A percentile compares a stretch with the other conserved stretches of the same genome.
Evolutionary conservation across 2,329 filamentous ascomycete species (phyloP).

Genomic region (Aureobasidium sp.): DNA sequence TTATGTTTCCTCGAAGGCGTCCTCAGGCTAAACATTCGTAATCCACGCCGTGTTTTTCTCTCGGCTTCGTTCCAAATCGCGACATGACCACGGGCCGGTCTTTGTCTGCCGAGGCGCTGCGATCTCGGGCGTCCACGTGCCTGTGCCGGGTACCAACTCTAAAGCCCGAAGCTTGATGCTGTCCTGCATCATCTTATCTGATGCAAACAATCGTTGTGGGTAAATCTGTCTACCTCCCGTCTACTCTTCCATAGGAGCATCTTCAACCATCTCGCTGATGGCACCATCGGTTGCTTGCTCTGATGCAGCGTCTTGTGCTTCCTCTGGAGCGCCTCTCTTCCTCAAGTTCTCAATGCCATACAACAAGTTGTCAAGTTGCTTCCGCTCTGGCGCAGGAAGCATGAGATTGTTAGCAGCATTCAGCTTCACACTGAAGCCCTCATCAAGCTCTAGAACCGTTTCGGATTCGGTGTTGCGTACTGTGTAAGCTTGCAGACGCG

Average conservation of each 20-base stretch:
- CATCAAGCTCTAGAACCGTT: background rate
- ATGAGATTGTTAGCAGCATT: conserved; percentile 14
- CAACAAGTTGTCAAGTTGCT: conserved; percentile 35
- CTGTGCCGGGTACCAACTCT: background rate
- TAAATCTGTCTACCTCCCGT: background rate
- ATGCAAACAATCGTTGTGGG: background rate
- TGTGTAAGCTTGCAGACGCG: conserved; percentile 1
- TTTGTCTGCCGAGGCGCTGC: background rate
- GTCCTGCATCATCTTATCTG: background rate
- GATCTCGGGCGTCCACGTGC: background rate
- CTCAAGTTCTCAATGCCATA: conserved; percentile 42
- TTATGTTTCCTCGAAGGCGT: background rate
- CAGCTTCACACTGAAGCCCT: conserved; percentile 12
- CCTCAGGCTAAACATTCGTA: background rate
- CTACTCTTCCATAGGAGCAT: background rate
- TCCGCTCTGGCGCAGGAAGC: conserved; percentile 24
- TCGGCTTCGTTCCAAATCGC: background rate
- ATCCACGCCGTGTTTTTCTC: conserved; percentile 3
- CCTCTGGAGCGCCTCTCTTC: conserved; percentile 31
- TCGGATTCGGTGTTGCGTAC: background rate
- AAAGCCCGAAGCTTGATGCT: background rate
- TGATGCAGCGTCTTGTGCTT: conserved; percentile 5
- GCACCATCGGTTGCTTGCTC: background rate
- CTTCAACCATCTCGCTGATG: background rate
- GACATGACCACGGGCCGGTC: background rate